Evolutionary conservation across 2,329 filamentous ascomycete species (phyloP), one percentile per base, ranked within the genome.

Genomic region (Nothopassalora personata): DNA sequence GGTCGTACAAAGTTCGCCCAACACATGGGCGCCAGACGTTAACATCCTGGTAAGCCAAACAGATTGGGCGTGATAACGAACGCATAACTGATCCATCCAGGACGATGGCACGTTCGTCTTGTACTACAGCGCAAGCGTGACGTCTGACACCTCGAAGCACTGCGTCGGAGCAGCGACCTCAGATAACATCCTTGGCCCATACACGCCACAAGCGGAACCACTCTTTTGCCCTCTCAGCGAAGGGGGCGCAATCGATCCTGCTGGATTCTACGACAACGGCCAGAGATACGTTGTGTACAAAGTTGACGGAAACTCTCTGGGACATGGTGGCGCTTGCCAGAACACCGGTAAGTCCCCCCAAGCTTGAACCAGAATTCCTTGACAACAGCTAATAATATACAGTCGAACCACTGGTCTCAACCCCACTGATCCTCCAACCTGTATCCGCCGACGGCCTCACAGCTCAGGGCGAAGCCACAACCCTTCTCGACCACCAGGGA

Each of bases 11-110:
- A 79, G 75, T 4, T 78, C 79, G 1, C 69, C 69, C 4, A 78
- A 83, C 57, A 81, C 81, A 28, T 87, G 84, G 83, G 85, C 85
- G 0, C 85, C 85, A 9, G 84, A 86, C 66, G 81, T 87, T 6
- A 75, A 79, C 11, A 72, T 71, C 56, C 71, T 84, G 31, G 69
- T 67, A 56, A 56, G 62, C 59, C 54, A 46, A 27, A 13, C 39
- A 31, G 34, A n/a, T 23, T 43, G 8, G 23, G 33, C 33, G 19
- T 49, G 31, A 23, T 48, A 19, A 33, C 13, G 23, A 11, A 68
- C 58, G 67, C 65, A 23, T 70, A 66, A 69, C 72, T 60, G 71
- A 66, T 60, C 15, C 10, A 65, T 66, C 47, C 67, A 69, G 23
- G 59, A 65, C n/a, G 69, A 73, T 36, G 65, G 67, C 27, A 67